Evolutionary conservation across 352 stramenopile genomes (phyloP).

Genomic region (Globisporangium cederbergense): DNA sequence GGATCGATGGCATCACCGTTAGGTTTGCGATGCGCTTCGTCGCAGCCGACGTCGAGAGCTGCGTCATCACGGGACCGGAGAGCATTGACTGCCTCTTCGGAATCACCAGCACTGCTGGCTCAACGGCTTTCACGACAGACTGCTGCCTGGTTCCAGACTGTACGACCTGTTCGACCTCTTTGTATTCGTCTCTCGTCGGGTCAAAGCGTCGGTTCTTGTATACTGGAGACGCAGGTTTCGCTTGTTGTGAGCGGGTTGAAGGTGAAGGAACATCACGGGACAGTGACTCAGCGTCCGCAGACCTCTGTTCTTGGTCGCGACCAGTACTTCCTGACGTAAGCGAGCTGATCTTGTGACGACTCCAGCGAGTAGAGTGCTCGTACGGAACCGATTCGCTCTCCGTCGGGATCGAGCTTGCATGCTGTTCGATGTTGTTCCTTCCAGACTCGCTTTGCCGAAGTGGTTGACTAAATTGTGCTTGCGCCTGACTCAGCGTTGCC

Average conservation of each 20-base stretch:
- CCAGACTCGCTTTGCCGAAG: not conserved
- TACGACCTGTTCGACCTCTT: not conserved
- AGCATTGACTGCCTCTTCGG: not conserved
- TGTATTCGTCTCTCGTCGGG: not conserved
- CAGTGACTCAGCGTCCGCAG: not conserved
- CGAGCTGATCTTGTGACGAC: not conserved
- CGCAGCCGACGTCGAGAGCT: not conserved
- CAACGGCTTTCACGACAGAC: not conserved
- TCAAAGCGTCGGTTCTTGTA: not conserved
- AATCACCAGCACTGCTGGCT: not conserved
- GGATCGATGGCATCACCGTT: conserved; percentile 3
- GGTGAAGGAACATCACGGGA: not conserved
- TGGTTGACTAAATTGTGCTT: not conserved
- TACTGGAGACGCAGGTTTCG: not conserved
- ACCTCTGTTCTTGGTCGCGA: not conserved
- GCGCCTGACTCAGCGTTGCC: not conserved
- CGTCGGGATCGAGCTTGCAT: not conserved
- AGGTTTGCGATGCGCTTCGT: not conserved
- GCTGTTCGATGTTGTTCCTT: not conserved
- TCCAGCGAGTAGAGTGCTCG: not conserved
- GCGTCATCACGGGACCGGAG: not conserved
- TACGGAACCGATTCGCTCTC: conserved; percentile 1
- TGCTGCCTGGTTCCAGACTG: not conserved
- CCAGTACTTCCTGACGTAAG: not conserved
- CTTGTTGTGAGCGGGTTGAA: not conserved